These are phyloP conservation scores for Calonectria honghensis DNA, from an alignment of 2,329 filamentous ascomycete genomes.

Conservation along the genomic window DNA sequence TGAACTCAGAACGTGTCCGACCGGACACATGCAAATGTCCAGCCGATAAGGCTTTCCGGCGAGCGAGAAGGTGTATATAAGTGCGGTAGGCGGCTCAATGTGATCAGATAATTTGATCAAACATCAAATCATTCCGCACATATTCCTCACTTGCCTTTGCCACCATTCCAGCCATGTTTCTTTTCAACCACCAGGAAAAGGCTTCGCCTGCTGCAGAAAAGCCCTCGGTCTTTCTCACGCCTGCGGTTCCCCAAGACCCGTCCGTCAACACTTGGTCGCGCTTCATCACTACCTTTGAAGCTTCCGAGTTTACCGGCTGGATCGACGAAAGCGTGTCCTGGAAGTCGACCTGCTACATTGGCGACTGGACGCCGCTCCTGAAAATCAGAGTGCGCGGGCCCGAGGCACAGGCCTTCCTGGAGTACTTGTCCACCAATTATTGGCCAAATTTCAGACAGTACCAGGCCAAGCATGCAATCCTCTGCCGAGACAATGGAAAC, in stretches of 20 bases:
- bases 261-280: slow-evolving; percentile 16
- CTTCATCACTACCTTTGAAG: slow-evolving; percentile 13
- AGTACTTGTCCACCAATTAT: slow-evolving; percentile 18
- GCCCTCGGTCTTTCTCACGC: not conserved
- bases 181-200: not conserved
- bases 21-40: not conserved
- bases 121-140: not conserved
- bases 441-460: slow-evolving; percentile 12
- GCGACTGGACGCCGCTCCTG: slow-evolving; percentile 34
- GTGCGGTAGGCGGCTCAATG: not conserved
- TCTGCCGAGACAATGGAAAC: slow-evolving; percentile 17
- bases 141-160: not conserved
- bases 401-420: slow-evolving; percentile 28
- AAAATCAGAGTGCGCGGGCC: slow-evolving; percentile 28
- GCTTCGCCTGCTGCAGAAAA: not conserved
- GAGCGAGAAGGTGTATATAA: not conserved
- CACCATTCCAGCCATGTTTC: not conserved
- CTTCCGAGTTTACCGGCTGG: slow-evolving; percentile 20
- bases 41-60: not conserved
- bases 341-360: slow-evolving; percentile 34
- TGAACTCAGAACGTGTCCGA: not conserved
- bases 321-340: slow-evolving; percentile 32
- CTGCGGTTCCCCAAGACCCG: not conserved
- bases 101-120: not conserved
- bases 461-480: slow-evolving; percentile 12